Evolutionary conservation across 768 basidiomycete species (phyloP).

Genomic region (Boletus coccyginus): DNA sequence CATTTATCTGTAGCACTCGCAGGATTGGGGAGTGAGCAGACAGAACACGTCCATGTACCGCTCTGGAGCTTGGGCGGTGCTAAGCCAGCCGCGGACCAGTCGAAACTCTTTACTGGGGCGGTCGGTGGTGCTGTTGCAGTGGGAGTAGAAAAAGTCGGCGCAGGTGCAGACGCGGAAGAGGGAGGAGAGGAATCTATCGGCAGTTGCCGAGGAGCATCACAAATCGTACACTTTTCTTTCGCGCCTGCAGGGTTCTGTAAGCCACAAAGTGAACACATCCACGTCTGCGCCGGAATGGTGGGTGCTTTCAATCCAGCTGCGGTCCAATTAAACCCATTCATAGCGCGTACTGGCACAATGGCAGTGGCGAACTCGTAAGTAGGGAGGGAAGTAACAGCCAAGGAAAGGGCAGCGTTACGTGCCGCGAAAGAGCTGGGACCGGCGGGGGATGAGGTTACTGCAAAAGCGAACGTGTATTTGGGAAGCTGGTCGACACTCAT

Average conservation of each 20-base stretch:
- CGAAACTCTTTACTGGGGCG: conserved; percentile 27
- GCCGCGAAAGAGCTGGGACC: conserved; percentile 23
- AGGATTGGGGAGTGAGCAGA: conserved; percentile 45
- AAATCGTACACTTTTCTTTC: conserved; percentile 44
- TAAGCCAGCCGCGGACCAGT: conserved; percentile 41
- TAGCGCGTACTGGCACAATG: conserved; percentile 18
- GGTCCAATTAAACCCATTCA: conserved; percentile 55
- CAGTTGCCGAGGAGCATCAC: conserved; percentile 37
- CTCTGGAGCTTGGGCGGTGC: conserved; percentile 21
- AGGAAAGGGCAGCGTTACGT: conserved; percentile 38
- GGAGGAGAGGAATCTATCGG: conserved; percentile 14
- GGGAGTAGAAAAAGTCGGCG: background rate
- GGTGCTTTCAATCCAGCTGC: conserved; percentile 58
- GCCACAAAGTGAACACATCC: conserved; percentile 58
- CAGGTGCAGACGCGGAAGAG: background rate
- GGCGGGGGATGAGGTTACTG: conserved; percentile 10
- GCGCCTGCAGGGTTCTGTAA: conserved; percentile 37
- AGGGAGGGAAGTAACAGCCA: conserved; percentile 46
- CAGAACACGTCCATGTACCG: conserved; percentile 39
- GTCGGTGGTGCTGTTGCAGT: background rate
- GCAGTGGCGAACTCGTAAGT: conserved; percentile 33
- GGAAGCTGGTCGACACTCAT: conserved; percentile 35
- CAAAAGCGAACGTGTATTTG: conserved; percentile 29
- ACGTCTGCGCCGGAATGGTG: conserved; percentile 29
- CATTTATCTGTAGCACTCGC: conserved; percentile 46